Evolutionary conservation across 148 eudicot species (phyloP), one percentile per base, ranked within the genome.

Genomic region (Limonium bicolor): DNA sequence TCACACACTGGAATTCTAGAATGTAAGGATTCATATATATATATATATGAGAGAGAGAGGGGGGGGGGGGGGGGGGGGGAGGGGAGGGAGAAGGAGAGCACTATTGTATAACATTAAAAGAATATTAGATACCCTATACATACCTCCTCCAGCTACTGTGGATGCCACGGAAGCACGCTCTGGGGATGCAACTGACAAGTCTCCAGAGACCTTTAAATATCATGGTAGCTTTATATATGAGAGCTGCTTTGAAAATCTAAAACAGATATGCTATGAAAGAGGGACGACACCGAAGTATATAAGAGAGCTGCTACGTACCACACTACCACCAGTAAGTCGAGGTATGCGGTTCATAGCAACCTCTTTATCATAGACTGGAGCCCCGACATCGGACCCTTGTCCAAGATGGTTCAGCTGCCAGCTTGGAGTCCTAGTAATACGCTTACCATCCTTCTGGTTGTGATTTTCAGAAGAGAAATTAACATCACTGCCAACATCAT

Each of bases 121-220:
- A 41, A 21, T 0, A 1, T 20, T 9, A 7, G 20, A 38, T 7
- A 16, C 20, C 42, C 9, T 8, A 19, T 29, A 3, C 29, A 23
- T 68, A 62, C 73, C 73, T 58, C 68, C 68, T 32, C 64, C 53
- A 11, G 42, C 31, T 7, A 54, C 68, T 26, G 73, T 60, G 5
- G 68, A 68, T 36, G 68, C 53, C 68, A 68, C 58, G 18, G 68
- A 63, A 14, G 10, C 55, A 16, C 56, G 69, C 28, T 31, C 73
- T 20, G 73, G 68, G 7, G 73, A 68, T 7, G 68, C 65, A 50
- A 69, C 73, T 1, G 69, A 68, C 22, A 68, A 44, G 33, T 68
- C 73, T 49, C 73, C 73, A 44, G 73, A 68, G 6, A 59, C 17
- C 70, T 65, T 34, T 6, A 34, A 12, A 16, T 16, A 32, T 36